A percentile compares a stretch with the other conserved stretches of the same genome.
Evolutionary conservation across 2,329 filamentous ascomycete genomes (phyloP).

Genomic region (Aureobasidium sp.): DNA sequence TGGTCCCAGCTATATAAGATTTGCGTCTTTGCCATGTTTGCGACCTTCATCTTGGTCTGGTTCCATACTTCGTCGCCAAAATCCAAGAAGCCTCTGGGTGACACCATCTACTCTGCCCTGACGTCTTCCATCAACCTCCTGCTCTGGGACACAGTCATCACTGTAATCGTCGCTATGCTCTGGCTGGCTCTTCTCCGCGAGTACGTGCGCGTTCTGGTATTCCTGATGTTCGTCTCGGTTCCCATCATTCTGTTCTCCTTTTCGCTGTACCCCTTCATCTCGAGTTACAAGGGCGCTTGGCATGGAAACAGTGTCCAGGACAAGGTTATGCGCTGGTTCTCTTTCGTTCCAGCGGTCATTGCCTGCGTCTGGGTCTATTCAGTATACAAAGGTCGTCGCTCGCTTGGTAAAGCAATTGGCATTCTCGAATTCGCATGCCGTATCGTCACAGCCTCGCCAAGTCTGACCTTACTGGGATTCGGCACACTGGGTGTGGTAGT

Average conservation of each 20-base stretch:
- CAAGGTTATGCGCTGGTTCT: constrained; percentile 76
- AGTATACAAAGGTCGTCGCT: constrained; percentile 69
- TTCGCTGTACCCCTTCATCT: constrained; percentile 81
- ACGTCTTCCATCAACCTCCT: constrained; percentile 83
- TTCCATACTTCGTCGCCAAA: constrained; percentile 71
- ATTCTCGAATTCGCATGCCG: constrained; percentile 89
- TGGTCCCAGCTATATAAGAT: constrained; percentile 89
- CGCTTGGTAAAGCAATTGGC: constrained; percentile 72
- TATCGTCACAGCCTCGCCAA: constrained; percentile 77
- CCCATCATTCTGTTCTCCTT: constrained; percentile 83
- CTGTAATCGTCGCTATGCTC: constrained; percentile 74
- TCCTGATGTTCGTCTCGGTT: constrained; percentile 71
- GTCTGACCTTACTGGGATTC: constrained; percentile 76
- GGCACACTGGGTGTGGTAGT: constrained; percentile 67
- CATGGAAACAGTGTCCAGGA: constrained; percentile 79
- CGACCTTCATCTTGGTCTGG: constrained; percentile 82
- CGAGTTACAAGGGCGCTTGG: constrained; percentile 72
- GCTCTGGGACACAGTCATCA: constrained; percentile 83
- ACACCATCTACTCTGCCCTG: constrained; percentile 88
- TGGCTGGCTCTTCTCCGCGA: constrained; percentile 86
- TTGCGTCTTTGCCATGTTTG: constrained; percentile 71
- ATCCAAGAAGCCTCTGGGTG: constrained; percentile 66
- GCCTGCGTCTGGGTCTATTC: constrained; percentile 77
- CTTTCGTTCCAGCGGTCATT: constrained; percentile 65
- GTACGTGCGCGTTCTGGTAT: constrained; percentile 78